These are phyloP conservation scores for Sparassis latifolia DNA, from an alignment of 1,284 basidiomycete species.

Conservation along the genomic window DNA sequence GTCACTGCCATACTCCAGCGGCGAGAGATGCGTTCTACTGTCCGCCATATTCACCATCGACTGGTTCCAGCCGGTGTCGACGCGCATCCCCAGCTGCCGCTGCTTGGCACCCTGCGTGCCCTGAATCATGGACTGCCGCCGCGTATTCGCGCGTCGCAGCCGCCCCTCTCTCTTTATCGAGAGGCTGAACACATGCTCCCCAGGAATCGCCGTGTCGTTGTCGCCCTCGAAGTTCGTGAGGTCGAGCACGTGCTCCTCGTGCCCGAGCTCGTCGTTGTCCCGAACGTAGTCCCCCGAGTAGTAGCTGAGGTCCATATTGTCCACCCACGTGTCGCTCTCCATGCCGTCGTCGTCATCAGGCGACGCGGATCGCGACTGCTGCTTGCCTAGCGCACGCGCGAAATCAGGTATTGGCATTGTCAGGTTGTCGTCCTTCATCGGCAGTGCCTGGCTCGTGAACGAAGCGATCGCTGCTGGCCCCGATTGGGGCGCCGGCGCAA, in stretches of 20 bases:
- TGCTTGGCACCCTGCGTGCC: constrained; percentile 9
- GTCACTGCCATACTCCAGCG: not conserved
- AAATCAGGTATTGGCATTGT: constrained; percentile 34
- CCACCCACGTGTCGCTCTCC: constrained; percentile 29
- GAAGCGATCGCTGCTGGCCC: not conserved
- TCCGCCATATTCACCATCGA: not conserved
- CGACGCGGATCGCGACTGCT: constrained; percentile 17
- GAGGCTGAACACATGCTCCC: constrained; percentile 56
- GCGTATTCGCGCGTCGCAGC: constrained; percentile 50
- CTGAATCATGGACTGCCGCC: constrained; percentile 27
- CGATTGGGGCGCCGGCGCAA: constrained; percentile 21
- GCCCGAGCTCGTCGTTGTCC: constrained; percentile 32
- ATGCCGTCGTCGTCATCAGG: constrained; percentile 21
- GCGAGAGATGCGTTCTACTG: not conserved
- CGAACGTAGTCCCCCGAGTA: constrained; percentile 32
- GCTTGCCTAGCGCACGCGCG: not conserved
- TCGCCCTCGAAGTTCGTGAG: constrained; percentile 82
- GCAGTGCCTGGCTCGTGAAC: constrained; percentile 3
- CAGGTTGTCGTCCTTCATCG: constrained; percentile 24
- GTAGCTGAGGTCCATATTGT: constrained; percentile 35
- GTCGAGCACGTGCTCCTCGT: constrained; percentile 56
- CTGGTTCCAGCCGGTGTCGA: not conserved
- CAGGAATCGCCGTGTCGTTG: constrained; percentile 56
- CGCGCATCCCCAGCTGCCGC: not conserved
- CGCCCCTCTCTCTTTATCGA: constrained; percentile 65